Evolutionary conservation across 2,329 filamentous ascomycete species (phyloP).

Genomic region (Cercospora janseana): DNA sequence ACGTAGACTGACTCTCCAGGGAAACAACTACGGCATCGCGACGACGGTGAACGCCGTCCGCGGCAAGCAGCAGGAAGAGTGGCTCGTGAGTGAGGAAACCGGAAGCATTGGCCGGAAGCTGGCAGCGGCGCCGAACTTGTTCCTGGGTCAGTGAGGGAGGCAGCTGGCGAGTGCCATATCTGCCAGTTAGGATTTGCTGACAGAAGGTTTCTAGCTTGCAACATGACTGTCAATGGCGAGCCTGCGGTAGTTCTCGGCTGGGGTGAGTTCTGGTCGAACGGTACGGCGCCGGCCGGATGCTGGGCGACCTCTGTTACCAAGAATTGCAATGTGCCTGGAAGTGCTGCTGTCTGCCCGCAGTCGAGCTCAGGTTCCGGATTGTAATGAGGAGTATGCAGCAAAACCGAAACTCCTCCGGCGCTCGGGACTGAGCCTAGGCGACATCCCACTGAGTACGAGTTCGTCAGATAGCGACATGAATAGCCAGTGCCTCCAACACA

Average conservation of each 20-base stretch:
- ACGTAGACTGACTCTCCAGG: too few relatives aligned
- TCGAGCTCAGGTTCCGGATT: not conserved
- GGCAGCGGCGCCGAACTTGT: conserved; percentile 9
- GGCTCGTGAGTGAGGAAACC: not conserved
- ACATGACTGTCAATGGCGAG: conserved; percentile 16
- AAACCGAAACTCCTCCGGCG: too few relatives aligned
- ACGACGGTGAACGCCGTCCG: conserved; percentile 11
- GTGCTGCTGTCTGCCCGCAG: conserved; percentile 1
- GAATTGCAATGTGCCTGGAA: conserved; percentile 18
- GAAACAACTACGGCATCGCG: conserved; percentile 12
- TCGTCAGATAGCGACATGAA: too few relatives aligned
- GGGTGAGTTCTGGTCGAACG: conserved; percentile 5
- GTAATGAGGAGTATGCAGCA: not conserved
- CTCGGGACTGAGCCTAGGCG: too few relatives aligned
- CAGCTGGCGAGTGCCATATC: not conserved
- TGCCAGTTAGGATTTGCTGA: not conserved
- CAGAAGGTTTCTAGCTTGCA: conserved; percentile 13
- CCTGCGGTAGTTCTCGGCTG: conserved; percentile 3
- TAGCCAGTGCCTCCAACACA: too few relatives aligned
- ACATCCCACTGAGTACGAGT: too few relatives aligned
- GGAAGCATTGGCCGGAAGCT: conserved; percentile 10
- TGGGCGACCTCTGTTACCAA: not conserved
- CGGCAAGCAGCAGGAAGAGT: conserved; percentile 13
- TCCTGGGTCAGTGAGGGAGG: conserved; percentile 3
- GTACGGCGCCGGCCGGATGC: conserved; percentile 13